phyloP scores from a whole-genome alignment of 2,329 filamentous ascomycete genomes.

The Microdochium paspali region DNA sequence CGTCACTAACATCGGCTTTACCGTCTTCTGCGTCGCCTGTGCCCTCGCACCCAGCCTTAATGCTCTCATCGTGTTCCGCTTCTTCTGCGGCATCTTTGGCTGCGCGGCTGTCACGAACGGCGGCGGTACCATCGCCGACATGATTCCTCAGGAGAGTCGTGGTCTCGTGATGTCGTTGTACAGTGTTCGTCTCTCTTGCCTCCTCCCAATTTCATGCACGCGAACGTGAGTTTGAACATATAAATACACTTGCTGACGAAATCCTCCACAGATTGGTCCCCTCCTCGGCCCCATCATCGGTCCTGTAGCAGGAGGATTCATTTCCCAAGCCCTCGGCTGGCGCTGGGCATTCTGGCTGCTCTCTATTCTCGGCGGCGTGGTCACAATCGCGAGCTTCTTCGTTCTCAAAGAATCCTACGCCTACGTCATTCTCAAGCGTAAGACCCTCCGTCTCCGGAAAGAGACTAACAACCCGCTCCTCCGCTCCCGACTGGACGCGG shows the following conservation, averaged over 20 bases:
- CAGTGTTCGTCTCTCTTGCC: constrained; percentile 26
- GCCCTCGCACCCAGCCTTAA: constrained; percentile 40
- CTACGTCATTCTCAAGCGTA: constrained; percentile 23
- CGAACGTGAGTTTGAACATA: background rate
- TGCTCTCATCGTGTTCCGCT: constrained; percentile 47
- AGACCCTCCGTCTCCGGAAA: constrained; percentile 24
- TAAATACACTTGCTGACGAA: background rate
- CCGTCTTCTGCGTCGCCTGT: constrained; percentile 32
- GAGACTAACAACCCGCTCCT: constrained; percentile 35
- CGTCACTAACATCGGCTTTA: constrained; percentile 32
- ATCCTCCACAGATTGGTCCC: constrained; percentile 29
- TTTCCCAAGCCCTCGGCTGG: constrained; percentile 21
- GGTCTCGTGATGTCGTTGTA: constrained; percentile 46
- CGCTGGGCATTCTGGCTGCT: constrained; percentile 28
- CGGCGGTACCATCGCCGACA: constrained; percentile 56
- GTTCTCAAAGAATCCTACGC: constrained; percentile 28
- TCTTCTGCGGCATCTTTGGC: constrained; percentile 54
- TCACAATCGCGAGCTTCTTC: constrained; percentile 18
- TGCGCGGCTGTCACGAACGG: constrained; percentile 55
- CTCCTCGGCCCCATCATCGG: constrained; percentile 24
- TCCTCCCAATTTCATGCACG: constrained; percentile 1
- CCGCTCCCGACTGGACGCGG: constrained; percentile 36
- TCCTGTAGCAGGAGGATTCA: constrained; percentile 23
- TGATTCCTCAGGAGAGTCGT: constrained; percentile 47
- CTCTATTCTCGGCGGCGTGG: constrained; percentile 17